Evolutionary conservation across 306 rosid species (phyloP).

Genomic region (Fagus crenata): DNA sequence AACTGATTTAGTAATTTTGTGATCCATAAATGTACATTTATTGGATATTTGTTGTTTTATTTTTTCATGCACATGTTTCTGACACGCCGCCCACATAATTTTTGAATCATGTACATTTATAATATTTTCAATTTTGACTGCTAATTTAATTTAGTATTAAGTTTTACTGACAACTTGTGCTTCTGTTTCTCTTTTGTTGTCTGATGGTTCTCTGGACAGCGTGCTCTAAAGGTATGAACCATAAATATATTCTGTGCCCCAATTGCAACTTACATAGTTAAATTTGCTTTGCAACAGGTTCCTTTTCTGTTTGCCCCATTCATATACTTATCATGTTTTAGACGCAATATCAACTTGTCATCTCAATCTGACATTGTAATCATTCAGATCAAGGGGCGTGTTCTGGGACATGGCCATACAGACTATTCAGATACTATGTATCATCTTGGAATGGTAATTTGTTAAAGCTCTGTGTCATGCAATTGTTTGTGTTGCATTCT

Average conservation of each 20-base stretch:
- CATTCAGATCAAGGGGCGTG: constrained; percentile 73
- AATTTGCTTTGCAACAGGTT: constrained; percentile 1
- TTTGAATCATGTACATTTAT: background rate
- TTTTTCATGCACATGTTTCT: background rate
- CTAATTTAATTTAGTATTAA: background rate
- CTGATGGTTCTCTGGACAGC: constrained; percentile 50
- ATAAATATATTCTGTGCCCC: background rate
- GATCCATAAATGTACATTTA: background rate
- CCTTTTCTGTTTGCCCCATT: constrained; percentile 5
- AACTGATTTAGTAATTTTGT: background rate
- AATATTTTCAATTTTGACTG: background rate
- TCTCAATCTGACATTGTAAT: constrained; percentile 16
- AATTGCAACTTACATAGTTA: background rate
- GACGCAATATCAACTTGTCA: constrained; percentile 20
- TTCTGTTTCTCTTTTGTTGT: constrained; percentile 25
- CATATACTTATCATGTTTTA: constrained; percentile 5
- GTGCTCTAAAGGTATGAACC: constrained; percentile 72
- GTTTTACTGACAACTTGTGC: constrained; percentile 23
- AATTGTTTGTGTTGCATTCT: constrained; percentile 1
- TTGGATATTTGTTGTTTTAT: background rate
- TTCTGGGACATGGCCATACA: constrained; percentile 71
- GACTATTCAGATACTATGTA: constrained; percentile 86
- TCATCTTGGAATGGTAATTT: constrained; percentile 80
- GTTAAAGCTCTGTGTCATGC: constrained; percentile 24
- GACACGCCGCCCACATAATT: background rate